phyloP scores from a whole-genome alignment of 495 filamentous ascomycete species.

The Parathielavia appendiculata region DNA sequence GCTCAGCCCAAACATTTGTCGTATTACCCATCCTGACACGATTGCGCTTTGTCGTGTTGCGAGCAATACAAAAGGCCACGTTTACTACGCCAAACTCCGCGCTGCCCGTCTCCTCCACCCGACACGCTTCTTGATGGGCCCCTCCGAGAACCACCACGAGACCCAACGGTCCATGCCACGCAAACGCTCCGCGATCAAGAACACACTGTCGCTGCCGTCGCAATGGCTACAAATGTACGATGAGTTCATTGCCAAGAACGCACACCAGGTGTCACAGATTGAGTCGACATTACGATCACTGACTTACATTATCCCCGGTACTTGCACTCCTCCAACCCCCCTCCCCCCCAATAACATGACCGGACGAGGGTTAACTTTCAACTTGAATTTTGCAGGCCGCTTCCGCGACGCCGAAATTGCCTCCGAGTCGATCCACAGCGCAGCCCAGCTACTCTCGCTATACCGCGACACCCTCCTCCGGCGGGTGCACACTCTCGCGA shows the following conservation, averaged over 20 bases:
- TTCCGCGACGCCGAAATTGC: slow-evolving; percentile 91
- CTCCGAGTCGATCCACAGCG: slow-evolving; percentile 86
- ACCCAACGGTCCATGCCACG: slow-evolving; percentile 3
- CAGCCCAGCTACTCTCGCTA: slow-evolving; percentile 81
- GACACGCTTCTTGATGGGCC: slow-evolving; percentile 13
- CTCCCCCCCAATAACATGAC: neutral
- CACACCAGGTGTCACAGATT: slow-evolving; percentile 84
- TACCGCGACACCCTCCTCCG: slow-evolving; percentile 91
- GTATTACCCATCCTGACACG: too few relatives aligned
- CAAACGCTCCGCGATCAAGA: slow-evolving; percentile 6
- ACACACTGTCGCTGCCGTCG: slow-evolving; percentile 49
- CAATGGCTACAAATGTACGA: slow-evolving; percentile 77
- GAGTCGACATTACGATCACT: slow-evolving; percentile 86
- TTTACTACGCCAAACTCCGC: slow-evolving; percentile 8
- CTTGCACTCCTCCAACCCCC: slow-evolving; percentile 13
- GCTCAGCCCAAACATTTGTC: too few relatives aligned
- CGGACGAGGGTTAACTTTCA: slow-evolving; percentile 11
- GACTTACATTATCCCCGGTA: slow-evolving; percentile 92
- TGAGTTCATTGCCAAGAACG: slow-evolving; percentile 91
- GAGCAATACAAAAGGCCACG: too few relatives aligned
- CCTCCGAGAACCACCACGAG: slow-evolving; percentile 11
- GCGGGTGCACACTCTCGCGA: slow-evolving; percentile 51
- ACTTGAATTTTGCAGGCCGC: slow-evolving; percentile 52
- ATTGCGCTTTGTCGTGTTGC: too few relatives aligned
- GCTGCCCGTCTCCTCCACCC: neutral